These are phyloP conservation scores for Mychonastes homosphaera DNA, from an alignment of 139 green algal genomes.

Conservation along the genomic window DNA sequence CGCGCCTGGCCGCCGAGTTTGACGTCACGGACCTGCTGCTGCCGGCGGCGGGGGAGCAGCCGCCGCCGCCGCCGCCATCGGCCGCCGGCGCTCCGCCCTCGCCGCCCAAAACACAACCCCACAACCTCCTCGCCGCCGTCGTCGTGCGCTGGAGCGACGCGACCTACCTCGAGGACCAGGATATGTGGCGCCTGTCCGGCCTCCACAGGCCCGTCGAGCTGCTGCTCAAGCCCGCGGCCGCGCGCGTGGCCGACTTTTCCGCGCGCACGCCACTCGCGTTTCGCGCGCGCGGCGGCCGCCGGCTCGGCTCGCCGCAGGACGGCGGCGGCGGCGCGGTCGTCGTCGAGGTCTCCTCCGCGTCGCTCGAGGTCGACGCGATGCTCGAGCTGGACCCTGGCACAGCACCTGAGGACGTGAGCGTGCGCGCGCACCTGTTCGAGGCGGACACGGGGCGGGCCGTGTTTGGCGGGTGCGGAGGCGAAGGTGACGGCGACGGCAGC, in stretches of 20 bases:
- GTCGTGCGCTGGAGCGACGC: constrained; percentile 88
- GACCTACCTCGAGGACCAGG: constrained; percentile 94
- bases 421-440: too few species aligned
- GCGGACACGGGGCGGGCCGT: too few species aligned
- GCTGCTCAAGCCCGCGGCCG: constrained; percentile 39
- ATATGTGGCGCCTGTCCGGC: constrained; percentile 93
- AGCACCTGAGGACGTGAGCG: too few species aligned
- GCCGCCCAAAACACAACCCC: too few species aligned
- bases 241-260: constrained; percentile 57
- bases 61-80: too few species aligned
- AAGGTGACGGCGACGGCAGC: too few species aligned
- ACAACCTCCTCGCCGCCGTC: constrained; percentile 19
- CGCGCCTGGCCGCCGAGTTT: constrained; percentile 84
- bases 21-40: constrained; percentile 58
- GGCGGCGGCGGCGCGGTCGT: neutral
- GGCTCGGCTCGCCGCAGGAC: too few species aligned
- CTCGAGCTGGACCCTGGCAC: constrained; percentile 11
- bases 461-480: too few species aligned
- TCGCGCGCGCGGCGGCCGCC: too few species aligned
- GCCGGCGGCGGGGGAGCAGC: neutral
- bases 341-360: constrained; percentile 5
- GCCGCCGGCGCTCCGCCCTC: too few species aligned
- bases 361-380: constrained; percentile 25
- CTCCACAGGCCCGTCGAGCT: constrained; percentile 78
- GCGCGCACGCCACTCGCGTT: constrained; percentile 52